phyloP scores from a whole-genome alignment of 495 filamentous ascomycete species.

The Rhypophila decipiens region DNA sequence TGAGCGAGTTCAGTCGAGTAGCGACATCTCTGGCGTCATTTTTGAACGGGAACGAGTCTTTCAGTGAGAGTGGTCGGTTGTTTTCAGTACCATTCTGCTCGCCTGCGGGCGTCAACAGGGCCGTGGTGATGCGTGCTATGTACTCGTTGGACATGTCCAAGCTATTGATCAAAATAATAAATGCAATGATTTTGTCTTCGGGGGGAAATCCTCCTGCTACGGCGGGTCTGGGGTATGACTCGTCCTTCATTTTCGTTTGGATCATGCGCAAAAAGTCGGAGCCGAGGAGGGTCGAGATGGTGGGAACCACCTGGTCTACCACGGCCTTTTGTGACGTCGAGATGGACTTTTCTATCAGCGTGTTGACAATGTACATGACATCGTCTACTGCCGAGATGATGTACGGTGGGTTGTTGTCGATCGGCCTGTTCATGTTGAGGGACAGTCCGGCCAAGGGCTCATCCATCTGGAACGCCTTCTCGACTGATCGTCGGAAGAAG shows the following conservation, averaged over 20 bases:
- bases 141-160: constrained; percentile 88
- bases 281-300: constrained; percentile 76
- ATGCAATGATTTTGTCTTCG: constrained; percentile 75
- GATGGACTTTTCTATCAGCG: constrained; percentile 77
- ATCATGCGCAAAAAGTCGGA: constrained; percentile 96
- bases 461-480: constrained; percentile 97
- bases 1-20: constrained; percentile 60
- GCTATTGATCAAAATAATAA: constrained; percentile 92
- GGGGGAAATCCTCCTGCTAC: constrained; percentile 73
- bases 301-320: constrained; percentile 68
- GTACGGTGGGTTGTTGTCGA: constrained; percentile 71
- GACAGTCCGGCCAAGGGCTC: constrained; percentile 78
- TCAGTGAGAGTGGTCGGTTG: constrained; percentile 33
- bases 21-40: constrained; percentile 63
- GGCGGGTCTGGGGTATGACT: constrained; percentile 72
- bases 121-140: constrained; percentile 72
- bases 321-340: constrained; percentile 75
- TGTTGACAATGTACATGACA: constrained; percentile 98
- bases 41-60: constrained; percentile 68
- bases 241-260: constrained; percentile 94
- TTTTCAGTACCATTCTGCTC: constrained; percentile 7
- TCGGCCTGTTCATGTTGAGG: constrained; percentile 59
- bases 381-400: constrained; percentile 96
- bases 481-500: constrained; percentile 91
- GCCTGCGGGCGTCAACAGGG: constrained; percentile 45